Base-by-base conservation (phyloP, 139 green algal species). In the Micractinium conductrix region DNA sequence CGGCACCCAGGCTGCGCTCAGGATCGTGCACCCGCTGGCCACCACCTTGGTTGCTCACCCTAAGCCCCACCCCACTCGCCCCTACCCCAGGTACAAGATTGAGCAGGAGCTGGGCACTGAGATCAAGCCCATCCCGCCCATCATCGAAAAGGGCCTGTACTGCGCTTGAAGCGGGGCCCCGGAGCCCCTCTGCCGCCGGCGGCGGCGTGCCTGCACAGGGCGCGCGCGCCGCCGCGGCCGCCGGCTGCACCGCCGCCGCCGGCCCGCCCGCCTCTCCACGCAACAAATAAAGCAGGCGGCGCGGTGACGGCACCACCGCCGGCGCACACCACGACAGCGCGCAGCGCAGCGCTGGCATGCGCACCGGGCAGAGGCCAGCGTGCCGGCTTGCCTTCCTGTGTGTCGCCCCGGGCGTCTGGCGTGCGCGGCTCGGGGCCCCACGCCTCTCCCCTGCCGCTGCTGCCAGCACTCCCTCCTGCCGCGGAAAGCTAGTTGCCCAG, bases 71-170 rank as follows among this genome's bases (percentile, higher is more conserved):
- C 21, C 33, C 50, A 33, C 74, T 44, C 48, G 17, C 3, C 38
- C 53, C 74, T 22, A 17, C 45, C n/a, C 26, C 38, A 82, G 76
- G 76, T 82, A 82, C 76, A 82, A 82, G 76, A 82, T 82, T 85
- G 97, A 99, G 92, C 97, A 99, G 91, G 97, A 99, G 92, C 89
- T 99, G 81, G 96, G 96, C 70, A 99, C 97, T 1, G 97, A 99
- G 89, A 99, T 99, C 91, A 98, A 99, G 91, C 96, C 97, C 83
- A 99, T 99, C 81, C 97, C 97, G 24, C 87, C 97, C 0, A 82
- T 94, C 81, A 99, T 99, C 79, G 97, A 99, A 83, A 97, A 98
- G 88, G 84, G 90, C 44, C 92, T 99, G 70, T 99, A 99, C 93
- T 99, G 97, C 89, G 78, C 68, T 9, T 94, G 80, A 92, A 50